These are phyloP conservation scores for Phaseolus coccineus DNA, from an alignment of 331 rosid genomes.

Conservation along the genomic window DNA sequence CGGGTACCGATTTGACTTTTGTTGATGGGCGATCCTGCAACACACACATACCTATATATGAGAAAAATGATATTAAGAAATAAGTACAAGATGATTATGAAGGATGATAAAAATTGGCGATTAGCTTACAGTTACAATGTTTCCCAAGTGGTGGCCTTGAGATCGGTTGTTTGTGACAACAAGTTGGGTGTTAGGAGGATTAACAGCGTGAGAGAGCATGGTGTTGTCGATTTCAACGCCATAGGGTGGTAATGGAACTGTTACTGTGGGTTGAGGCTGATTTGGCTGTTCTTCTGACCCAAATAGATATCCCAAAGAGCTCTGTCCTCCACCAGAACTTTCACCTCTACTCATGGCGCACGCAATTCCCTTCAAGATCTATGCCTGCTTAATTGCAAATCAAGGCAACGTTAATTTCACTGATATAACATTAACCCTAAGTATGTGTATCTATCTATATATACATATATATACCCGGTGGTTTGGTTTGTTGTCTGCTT, in stretches of 20 bases:
- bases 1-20: conserved; percentile 72
- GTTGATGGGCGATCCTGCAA: conserved; percentile 75
- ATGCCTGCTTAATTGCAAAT: not conserved
- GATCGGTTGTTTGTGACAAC: conserved; percentile 53
- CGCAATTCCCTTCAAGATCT: conserved; percentile 39
- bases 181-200: conserved; percentile 46
- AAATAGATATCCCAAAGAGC: conserved; percentile 73
- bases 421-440: not conserved
- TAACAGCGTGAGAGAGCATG: conserved; percentile 18
- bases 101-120: not conserved
- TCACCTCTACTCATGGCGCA: conserved; percentile 70
- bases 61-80: not conserved
- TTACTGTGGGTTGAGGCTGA: conserved; percentile 43
- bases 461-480: not conserved
- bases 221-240: conserved; percentile 49
- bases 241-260: conserved; percentile 55
- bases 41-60: not conserved
- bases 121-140: conserved; percentile 56
- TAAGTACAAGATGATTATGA: not conserved
- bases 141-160: conserved; percentile 58
- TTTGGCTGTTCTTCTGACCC: conserved; percentile 59
- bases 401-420: not conserved
- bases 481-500: not conserved
- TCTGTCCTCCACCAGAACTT: conserved; percentile 74
- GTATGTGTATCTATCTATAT: not conserved